Conservation (phyloP, 2,329 filamentous ascomycete species). For the Ophiocordyceps australis region DNA sequence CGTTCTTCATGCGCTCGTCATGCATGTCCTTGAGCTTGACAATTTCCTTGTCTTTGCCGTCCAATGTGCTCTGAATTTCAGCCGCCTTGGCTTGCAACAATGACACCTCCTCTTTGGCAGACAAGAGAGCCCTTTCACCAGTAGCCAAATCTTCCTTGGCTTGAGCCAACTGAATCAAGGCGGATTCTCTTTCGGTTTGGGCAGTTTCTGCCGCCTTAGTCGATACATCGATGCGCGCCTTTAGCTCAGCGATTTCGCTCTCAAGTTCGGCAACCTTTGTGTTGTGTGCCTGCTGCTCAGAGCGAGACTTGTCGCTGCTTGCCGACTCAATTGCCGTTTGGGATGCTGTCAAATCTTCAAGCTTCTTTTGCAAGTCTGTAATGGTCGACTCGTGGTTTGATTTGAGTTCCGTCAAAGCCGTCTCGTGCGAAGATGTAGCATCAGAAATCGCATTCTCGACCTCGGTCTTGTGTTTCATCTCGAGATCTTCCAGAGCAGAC, state of each 20-base stretch:
- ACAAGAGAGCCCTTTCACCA: constrained; percentile 25
- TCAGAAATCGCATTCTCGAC: constrained; percentile 26
- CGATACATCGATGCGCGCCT: constrained; percentile 25
- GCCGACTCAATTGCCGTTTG: constrained; percentile 25
- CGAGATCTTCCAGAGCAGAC: constrained; percentile 25
- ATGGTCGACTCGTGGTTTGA: constrained; percentile 26
- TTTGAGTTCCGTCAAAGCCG: constrained; percentile 30
- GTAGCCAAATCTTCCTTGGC: constrained; percentile 20
- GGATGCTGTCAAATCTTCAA: constrained; percentile 31
- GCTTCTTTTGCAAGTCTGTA: constrained; percentile 32
- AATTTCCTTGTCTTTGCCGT: constrained; percentile 28
- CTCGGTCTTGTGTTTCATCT: constrained; percentile 32
- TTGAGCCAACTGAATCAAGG: constrained; percentile 18
- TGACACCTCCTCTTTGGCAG: constrained; percentile 18
- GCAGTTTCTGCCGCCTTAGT: constrained; percentile 24
- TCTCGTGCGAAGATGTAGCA: constrained; percentile 26
- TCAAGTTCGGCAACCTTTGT: constrained; percentile 31
- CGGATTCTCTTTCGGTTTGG: constrained; percentile 23
- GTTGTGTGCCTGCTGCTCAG: constrained; percentile 23
- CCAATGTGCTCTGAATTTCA: constrained; percentile 24
- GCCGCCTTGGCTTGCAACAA: constrained; percentile 30
- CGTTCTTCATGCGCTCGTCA: constrained; percentile 35
- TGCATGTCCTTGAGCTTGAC: constrained; percentile 35
- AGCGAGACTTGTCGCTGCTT: constrained; percentile 23
- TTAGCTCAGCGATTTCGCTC: constrained; percentile 30